Evolutionary conservation across 345 rosid genomes (phyloP), one percentile per base, ranked within the genome.

Genomic region (Camelina laxa): DNA sequence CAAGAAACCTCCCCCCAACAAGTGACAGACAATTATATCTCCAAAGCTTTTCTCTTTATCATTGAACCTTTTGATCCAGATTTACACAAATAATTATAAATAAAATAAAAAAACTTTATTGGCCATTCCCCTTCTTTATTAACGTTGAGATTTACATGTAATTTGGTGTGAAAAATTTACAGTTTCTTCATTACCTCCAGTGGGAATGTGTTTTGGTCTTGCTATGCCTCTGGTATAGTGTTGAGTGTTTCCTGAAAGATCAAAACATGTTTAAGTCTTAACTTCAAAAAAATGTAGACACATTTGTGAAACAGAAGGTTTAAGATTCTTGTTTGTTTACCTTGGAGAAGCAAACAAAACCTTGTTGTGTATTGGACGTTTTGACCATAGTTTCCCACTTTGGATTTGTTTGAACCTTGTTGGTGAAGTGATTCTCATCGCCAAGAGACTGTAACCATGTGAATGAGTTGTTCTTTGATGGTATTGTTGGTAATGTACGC

Each of bases 321-420:
- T 38, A 21, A 45, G 27, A 20, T 70, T 70, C 5, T 15, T 51
- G 24, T 36, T 67, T 13, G 65, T 41, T 81, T 81, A 93, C 93
- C 97, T 87, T 89, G 30, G 94, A 79, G 64, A 83, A 84, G 31
- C 82, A 75, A 66, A 82, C 69, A 77, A 82, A 90, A 1, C 91
- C 89, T 2, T 80, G 86, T 4, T 83, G 82, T 20, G 75, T 72
- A 36, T 82, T 83, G 49, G 97, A 79, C 22, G 87, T 79, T 81
- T 82, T 87, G 22, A 94, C 93, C 63, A 88, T 84, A 20, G 82
- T 86, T 86, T 90, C 97, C 98, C 97, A 91, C 80, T 86, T 91
- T 19, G 80, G 80, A 65, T 82, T 84, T 15, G 31, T 33, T 7
- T 78, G 74, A 71, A 53, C 20, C 82, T 79, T 78, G 13, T 79